These are phyloP conservation scores for Picea sitchensis DNA, from an alignment of 75 land plant species.

Conservation along the genomic window DNA sequence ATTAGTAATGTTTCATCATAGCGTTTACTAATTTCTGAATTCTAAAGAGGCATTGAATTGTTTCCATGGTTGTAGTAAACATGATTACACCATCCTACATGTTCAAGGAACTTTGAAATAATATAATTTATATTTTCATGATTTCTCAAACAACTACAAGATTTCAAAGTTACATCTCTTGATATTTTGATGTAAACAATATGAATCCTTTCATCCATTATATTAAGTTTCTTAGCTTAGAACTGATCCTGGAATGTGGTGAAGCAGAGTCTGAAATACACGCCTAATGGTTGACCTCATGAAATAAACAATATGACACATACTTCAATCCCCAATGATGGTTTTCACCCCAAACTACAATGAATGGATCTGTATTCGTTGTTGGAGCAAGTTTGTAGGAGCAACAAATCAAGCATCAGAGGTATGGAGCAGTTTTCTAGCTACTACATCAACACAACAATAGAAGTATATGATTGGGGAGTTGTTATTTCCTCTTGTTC, in stretches of 20 bases:
- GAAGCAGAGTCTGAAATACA: conserved; percentile 33
- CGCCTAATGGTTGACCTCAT: conserved; percentile 30
- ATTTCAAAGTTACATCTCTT: background rate
- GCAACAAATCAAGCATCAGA: conserved; percentile 18
- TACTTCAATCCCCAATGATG: background rate
- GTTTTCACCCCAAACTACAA: conserved; percentile 8
- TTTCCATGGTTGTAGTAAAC: background rate
- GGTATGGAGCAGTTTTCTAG: conserved; percentile 54
- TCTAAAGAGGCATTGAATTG: no score
- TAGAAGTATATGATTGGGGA: conserved; percentile 78
- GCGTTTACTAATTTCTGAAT: no score
- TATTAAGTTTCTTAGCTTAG: background rate
- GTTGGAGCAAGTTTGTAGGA: conserved; percentile 25
- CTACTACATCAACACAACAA: conserved; percentile 57
- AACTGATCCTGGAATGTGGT: background rate
- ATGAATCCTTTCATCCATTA: background rate
- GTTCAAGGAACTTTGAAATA: background rate
- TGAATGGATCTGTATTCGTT: conserved; percentile 11
- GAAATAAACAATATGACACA: conserved; percentile 28
- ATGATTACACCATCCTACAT: background rate
- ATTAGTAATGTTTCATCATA: no score
- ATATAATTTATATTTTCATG: background rate
- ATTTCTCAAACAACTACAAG: no score
- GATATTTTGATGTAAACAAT: background rate
- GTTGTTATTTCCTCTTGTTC: conserved; percentile 64